Percentiles rank a stretch among this genome's conserved stretches.
Conservation (phyloP, 805 yeast species). For the Ogataea saltuana region DNA sequence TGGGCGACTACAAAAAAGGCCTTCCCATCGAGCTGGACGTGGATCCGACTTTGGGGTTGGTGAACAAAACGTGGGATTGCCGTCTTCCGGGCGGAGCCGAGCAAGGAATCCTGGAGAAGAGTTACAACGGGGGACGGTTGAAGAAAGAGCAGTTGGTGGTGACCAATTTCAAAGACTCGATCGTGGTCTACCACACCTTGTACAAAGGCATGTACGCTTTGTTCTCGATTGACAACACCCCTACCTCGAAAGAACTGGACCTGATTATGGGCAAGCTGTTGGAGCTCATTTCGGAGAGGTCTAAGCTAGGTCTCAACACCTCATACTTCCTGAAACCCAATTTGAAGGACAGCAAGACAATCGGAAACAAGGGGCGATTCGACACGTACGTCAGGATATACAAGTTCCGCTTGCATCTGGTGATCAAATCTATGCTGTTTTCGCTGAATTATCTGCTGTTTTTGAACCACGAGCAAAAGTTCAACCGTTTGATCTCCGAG, state of each 20-base stretch:
- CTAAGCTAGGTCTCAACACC: constrained; percentile 31
- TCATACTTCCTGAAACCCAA: constrained; percentile 18
- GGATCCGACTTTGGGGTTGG: constrained; percentile 37
- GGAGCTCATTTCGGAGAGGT: constrained; percentile 34
- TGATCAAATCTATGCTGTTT: constrained; percentile 49
- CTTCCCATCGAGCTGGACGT: constrained; percentile 39
- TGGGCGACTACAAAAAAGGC: constrained; percentile 41
- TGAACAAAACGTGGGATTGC: constrained; percentile 39
- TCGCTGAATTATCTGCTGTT: constrained; percentile 49
- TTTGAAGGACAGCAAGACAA: constrained; percentile 14
- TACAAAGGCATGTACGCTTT: constrained; percentile 41
- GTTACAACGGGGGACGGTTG: constrained; percentile 33
- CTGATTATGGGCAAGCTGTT: constrained; percentile 30
- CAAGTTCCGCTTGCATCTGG: constrained; percentile 35
- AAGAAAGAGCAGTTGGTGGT: constrained; percentile 48
- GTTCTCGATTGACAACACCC: constrained; percentile 36
- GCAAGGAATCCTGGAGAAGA: constrained; percentile 37
- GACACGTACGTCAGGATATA: constrained; percentile 31
- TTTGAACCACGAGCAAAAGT: constrained; percentile 40
- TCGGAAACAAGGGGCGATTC: constrained; percentile 16
- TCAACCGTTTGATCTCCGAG: constrained; percentile 33
- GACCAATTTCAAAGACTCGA: constrained; percentile 47
- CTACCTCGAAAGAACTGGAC: constrained; percentile 37
- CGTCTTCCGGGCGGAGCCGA: constrained; percentile 41
- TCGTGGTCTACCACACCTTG: constrained; percentile 45